Percentiles rank a stretch among this genome's conserved stretches.
phyloP scores from a whole-genome alignment of 2,329 filamentous ascomycete genomes.

The Arthrinium phaeospermum region DNA sequence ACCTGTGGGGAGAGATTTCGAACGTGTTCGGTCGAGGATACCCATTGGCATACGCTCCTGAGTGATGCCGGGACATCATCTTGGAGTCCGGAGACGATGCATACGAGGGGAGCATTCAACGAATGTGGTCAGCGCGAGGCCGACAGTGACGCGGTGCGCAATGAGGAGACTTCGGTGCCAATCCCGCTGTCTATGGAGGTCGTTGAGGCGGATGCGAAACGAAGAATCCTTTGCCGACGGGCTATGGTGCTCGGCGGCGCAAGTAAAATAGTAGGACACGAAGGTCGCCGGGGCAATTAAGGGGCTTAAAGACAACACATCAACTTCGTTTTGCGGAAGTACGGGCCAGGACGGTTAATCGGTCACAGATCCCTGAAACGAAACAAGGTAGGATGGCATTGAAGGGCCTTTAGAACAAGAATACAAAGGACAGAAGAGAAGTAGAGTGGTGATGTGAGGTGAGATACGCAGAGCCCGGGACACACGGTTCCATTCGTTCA shows the following conservation, averaged over 20 bases:
- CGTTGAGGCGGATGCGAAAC: background rate
- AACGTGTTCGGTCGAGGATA: slow-evolving; percentile 80
- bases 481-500: background rate
- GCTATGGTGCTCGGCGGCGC: slow-evolving; percentile 3
- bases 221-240: background rate
- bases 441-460: slow-evolving; percentile 1
- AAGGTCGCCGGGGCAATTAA: slow-evolving; percentile 16
- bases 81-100: slow-evolving; percentile 57
- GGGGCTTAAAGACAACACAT: slow-evolving; percentile 16
- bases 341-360: background rate
- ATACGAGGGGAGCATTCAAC: slow-evolving; percentile 66
- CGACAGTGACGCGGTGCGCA: background rate
- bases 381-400: background rate
- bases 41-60: slow-evolving; percentile 79
- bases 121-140: slow-evolving; percentile 15
- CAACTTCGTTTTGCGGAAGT: background rate
- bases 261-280: background rate
- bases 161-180: background rate
- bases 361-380: slow-evolving; percentile 1
- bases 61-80: slow-evolving; percentile 86
- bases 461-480: slow-evolving; percentile 10
- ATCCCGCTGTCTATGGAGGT: background rate
- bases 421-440: slow-evolving; percentile 17
- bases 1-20: slow-evolving; percentile 90
- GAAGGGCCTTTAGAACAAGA: background rate